Evolutionary conservation across 345 rosid species (phyloP).

Genomic region (Ceriops tagal): DNA sequence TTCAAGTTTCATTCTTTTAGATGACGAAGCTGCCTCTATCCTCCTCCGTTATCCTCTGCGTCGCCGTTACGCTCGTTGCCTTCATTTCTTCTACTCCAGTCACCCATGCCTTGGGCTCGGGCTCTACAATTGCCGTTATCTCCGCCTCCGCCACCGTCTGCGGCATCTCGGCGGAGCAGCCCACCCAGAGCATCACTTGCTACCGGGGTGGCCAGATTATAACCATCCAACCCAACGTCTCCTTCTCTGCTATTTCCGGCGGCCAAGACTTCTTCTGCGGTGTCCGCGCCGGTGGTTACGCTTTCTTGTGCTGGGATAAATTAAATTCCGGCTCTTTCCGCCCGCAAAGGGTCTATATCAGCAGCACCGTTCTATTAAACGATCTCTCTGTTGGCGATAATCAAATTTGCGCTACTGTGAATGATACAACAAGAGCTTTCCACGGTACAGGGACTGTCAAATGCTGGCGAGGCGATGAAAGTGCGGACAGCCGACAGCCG

Average conservation of each 20-base stretch:
- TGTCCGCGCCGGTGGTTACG: slow-evolving; percentile 53
- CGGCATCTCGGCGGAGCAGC: slow-evolving; percentile 44
- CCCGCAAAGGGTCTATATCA: slow-evolving; percentile 50
- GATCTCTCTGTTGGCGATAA: slow-evolving; percentile 54
- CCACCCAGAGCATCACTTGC: slow-evolving; percentile 47
- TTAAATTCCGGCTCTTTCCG: background rate
- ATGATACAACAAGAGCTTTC: slow-evolving; percentile 7
- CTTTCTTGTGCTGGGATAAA: slow-evolving; percentile 64
- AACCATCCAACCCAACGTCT: slow-evolving; percentile 44
- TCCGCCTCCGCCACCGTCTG: slow-evolving; percentile 61
- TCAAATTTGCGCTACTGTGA: slow-evolving; percentile 63
- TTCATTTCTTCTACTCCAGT: slow-evolving; percentile 5
- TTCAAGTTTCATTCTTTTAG: slow-evolving; percentile 25
- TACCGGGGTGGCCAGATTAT: slow-evolving; percentile 25
- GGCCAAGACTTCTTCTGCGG: slow-evolving; percentile 63
- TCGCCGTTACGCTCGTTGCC: slow-evolving; percentile 16
- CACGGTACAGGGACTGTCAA: slow-evolving; percentile 23
- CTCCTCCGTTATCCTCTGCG: background rate
- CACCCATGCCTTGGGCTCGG: slow-evolving; percentile 53
- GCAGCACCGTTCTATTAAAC: slow-evolving; percentile 33
- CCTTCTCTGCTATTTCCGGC: slow-evolving; percentile 66
- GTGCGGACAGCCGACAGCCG: slow-evolving; percentile 9
- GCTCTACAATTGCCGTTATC: slow-evolving; percentile 62
- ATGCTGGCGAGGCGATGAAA: slow-evolving; percentile 51
- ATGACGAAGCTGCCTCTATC: slow-evolving; percentile 44